These are phyloP conservation scores for Nicotiana otophora DNA, from an alignment of 257 asterid genomes.

Conservation along the genomic window DNA sequence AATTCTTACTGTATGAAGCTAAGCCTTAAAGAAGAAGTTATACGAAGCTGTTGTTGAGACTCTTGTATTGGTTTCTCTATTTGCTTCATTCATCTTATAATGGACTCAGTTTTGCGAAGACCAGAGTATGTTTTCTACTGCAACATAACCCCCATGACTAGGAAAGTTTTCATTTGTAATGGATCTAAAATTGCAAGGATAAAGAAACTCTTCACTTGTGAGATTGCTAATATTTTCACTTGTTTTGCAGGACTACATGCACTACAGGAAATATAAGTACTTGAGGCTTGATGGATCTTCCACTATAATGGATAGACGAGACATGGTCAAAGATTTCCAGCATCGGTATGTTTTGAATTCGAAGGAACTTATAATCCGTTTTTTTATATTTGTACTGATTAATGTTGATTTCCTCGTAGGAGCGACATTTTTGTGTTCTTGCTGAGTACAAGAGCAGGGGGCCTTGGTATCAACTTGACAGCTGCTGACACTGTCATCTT, in stretches of 20 bases:
- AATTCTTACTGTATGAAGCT: not conserved
- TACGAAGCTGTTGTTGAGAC: not conserved
- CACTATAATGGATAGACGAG: slow-evolving; percentile 88
- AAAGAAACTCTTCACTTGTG: not conserved
- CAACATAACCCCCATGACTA: not conserved
- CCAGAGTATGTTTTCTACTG: not conserved
- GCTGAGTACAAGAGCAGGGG: slow-evolving; percentile 99
- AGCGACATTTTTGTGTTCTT: slow-evolving; percentile 87
- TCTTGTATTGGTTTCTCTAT: not conserved
- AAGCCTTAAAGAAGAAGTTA: not conserved
- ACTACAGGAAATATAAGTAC: slow-evolving; percentile 79
- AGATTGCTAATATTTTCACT: not conserved
- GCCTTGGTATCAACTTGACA: slow-evolving; percentile 94
- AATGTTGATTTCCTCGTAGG: slow-evolving; percentile 34
- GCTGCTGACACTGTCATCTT: slow-evolving; percentile 98
- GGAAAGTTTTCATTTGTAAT: not conserved
- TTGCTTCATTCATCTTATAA: not conserved
- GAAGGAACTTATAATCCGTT: not conserved
- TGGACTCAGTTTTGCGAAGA: not conserved
- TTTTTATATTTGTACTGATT: not conserved
- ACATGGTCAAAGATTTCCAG: slow-evolving; percentile 99
- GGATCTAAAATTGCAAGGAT: not conserved
- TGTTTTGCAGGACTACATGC: slow-evolving; percentile 86
- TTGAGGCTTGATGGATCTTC: slow-evolving; percentile 97
- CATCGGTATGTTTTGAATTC: slow-evolving; percentile 53